Evolutionary conservation across 1,284 basidiomycete genomes (phyloP), one percentile per base, ranked within the genome.

Genomic region (Hypsizygus ulmarius): DNA sequence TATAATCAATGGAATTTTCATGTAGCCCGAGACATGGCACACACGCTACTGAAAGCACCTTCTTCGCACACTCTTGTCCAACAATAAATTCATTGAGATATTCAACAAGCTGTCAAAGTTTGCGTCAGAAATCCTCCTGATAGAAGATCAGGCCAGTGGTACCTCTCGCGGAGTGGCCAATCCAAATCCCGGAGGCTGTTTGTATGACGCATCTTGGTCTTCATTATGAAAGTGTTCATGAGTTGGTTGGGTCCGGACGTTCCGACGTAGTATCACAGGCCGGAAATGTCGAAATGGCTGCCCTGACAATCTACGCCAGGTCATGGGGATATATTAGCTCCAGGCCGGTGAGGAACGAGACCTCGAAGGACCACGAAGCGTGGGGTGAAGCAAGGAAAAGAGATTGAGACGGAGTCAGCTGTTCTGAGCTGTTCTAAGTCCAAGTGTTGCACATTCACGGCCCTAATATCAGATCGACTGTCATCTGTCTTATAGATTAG

Each of bases 21-120:
- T 44, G 34, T 41, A 25, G 42, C 28, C 42, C 25, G 27, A 35
- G 27, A 28, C 40, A 21, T 46, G 30, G 37, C 43, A 75, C 87
- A 61, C 64, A 91, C 89, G 90, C 90, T 35, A 94, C 95, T 27
- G 92, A 91, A 14, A 97, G 77, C 8, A 92, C 87, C 64, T 93
- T 93, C 78, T 97, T 97, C 2, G 95, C 94, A 53, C 77, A 78
- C 54, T 91, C 88, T 64, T 97, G 95, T 1, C 95, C 94, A 10
- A 97, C 80, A n/a, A 97, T 84, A 62, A 88, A 96, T 60, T 90
- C 82, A 57, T 93, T 87, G 25, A 97, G 78, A 65, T 93, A 93
- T 61, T 86, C 78, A n/a, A 86, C 86, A 32, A 97, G 79, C 86
- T 94, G 49, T 11, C 27, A 21, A 34, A 28, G 38, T 34, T 46